Base-by-base conservation (phyloP, 768 basidiomycete genomes). In the Leccinum truebloodii region DNA sequence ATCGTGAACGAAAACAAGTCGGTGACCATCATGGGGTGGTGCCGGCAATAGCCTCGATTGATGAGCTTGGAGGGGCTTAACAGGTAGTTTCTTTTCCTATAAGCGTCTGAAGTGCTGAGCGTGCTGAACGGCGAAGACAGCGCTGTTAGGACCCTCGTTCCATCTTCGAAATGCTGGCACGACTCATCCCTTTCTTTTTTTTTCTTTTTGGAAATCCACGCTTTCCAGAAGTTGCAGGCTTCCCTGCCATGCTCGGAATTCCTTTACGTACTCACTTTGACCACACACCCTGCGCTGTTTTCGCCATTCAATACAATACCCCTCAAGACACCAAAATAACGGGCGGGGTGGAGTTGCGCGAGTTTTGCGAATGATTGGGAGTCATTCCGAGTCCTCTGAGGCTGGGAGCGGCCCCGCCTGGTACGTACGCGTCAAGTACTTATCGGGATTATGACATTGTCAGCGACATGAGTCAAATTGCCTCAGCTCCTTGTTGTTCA, bases 1-100 rank as follows among this genome's bases (percentile, higher is more conserved):
- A n/a, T n/a, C n/a, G n/a, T n/a, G n/a, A n/a, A n/a, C n/a, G n/a
- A n/a, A n/a, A n/a, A n/a, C n/a, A 16, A 37, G 16, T 39, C 37
- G 37, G 37, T 7, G 16, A 18, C 37, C 37, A 39, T n/a, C 12
- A 83, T 65, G 54, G 71, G 69, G 58, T 86, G 83, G 65, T 79
- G 37, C 75, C 68, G 24, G 77, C 68, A 63, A 81, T 76, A 32
- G 73, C 75, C 59, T 75, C 67, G 3, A 72, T 72, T 1, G 78
- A 73, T 58, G 8, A n/a, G 12, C 35, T 63, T 66, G 5, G 64
- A 9, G 14, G 37, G 18, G 55, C 48, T 66, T 64, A 0, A 44
- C 55, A 56, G 68, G 66, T 20, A 66, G 58, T 22, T 60, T n/a
- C 37, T 61, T 65, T 39, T 74, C 70, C n/a, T 75, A 79, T 80